phyloP scores from a whole-genome alignment of 225 moss, liverwort and hornwort species.

The Pleurozium schreberi region DNA sequence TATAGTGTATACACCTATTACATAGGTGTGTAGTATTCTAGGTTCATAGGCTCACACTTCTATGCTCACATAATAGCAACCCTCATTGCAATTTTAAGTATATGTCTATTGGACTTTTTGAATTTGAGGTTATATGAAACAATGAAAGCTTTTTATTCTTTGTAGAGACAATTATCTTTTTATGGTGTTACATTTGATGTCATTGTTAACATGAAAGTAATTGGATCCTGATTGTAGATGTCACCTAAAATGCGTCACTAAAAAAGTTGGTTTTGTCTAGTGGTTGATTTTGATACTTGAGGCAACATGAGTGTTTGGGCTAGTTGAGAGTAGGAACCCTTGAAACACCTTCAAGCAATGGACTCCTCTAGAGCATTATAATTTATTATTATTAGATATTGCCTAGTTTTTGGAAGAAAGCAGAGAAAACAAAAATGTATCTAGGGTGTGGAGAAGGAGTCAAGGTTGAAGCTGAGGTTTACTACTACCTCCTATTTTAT shows the following conservation, averaged over 20 bases:
- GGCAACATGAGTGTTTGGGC: background rate
- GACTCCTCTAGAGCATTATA: background rate
- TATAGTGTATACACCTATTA: too few relatives aligned
- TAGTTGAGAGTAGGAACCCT: background rate
- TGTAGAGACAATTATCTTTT: background rate
- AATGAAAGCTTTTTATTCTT: background rate
- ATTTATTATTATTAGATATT: background rate
- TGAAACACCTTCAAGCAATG: background rate
- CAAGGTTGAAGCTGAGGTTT: background rate
- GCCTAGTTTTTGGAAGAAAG: background rate
- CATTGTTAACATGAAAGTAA: background rate
- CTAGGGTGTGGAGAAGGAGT: background rate
- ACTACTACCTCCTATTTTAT: background rate
- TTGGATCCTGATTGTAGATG: background rate
- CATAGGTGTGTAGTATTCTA: too few relatives aligned
- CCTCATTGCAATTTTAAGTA: background rate
- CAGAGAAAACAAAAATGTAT: rapidly evolving
- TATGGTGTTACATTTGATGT: background rate
- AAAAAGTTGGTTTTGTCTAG: background rate
- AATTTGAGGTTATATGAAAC: background rate
- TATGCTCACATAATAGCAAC: too few relatives aligned
- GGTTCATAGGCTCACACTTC: too few relatives aligned
- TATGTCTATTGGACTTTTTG: background rate
- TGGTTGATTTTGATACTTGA: background rate
- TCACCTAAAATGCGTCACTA: background rate